Base-by-base conservation (phyloP, 768 basidiomycete genomes). In the Mycena chlorophos region DNA sequence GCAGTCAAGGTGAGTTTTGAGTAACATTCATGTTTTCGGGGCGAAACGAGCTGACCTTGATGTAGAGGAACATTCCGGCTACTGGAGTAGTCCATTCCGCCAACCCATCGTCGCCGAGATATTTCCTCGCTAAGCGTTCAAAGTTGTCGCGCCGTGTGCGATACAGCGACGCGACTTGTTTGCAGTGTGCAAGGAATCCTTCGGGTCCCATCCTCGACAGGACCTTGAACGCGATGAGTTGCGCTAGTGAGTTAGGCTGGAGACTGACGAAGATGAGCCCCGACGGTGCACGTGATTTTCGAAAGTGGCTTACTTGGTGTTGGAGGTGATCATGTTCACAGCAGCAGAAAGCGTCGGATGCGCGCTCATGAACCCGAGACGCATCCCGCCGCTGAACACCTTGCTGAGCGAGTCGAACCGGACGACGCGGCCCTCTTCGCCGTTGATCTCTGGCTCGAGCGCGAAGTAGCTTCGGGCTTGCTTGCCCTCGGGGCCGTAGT, bases 11-110 rank as follows among this genome's bases (percentile, higher is more conserved):
- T 30, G 28, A 38, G 31, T n/a, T 38, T n/a, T 67, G 40, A n/a
- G n/a, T n/a, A 68, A 63, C 14, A 23, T 19, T 20, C 48, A 19
- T 8, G 13, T 30, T 30, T 17, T 23, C 12, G 8, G 25, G 10
- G n/a, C n/a, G n/a, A n/a, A n/a, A n/a, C n/a, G n/a, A n/a, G n/a
- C n/a, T n/a, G n/a, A 65, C 61, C 71, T 72, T 81, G 14, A 46
- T 80, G 78, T 85, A 89, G 58, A 88, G 77, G 73, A 89, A 90
- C 88, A 89, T 88, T 42, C 86, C 85, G 27, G 83, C 81, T 2
- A 79, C 77, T 5, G 84, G 85, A 1, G 71, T 70, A 39, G 65
- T 69, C 81, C 80, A 83, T 65, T 81, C 75, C 26, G 80, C 88
- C 20, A 89, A 70, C 1, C 81, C 86, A 25, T 73, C 45, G n/a